A percentile compares a stretch with the other conserved stretches of the same genome.
These are phyloP conservation scores for Melaleuca quinquenervia DNA, from an alignment of 345 rosid genomes.

Conservation along the genomic window DNA sequence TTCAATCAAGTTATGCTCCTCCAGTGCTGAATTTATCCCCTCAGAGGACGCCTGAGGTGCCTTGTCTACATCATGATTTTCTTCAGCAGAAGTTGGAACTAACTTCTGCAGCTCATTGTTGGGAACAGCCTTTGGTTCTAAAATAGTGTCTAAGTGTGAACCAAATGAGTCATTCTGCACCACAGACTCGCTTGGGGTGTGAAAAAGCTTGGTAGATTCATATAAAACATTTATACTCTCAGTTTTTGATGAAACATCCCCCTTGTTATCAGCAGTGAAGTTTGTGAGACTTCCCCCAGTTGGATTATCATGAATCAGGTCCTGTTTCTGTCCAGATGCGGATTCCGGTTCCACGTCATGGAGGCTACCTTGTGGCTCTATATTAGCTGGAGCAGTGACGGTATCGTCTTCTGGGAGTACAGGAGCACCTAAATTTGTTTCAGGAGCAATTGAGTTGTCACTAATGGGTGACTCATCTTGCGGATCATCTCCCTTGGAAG, in stretches of 20 bases:
- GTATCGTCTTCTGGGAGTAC: constrained; percentile 19
- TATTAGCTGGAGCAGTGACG: constrained; percentile 13
- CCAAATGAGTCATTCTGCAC: constrained; percentile 13
- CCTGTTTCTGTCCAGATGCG: constrained; percentile 20
- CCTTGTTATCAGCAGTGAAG: constrained; percentile 10
- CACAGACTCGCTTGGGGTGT: constrained; percentile 14
- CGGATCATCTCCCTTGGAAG: constrained; percentile 18
- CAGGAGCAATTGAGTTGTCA: constrained; percentile 22
- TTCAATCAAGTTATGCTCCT: constrained; percentile 22
- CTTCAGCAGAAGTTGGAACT: constrained; percentile 14
- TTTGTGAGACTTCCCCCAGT: constrained; percentile 3
- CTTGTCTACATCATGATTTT: constrained; percentile 21
- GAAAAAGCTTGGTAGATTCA: constrained; percentile 7
- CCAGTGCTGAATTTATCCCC: constrained; percentile 21
- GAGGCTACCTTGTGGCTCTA: constrained; percentile 16
- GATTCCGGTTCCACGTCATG: constrained; percentile 5
- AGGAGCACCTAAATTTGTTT: constrained; percentile 14
- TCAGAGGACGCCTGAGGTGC: constrained; percentile 13
- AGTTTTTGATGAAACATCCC: constrained; percentile 6
- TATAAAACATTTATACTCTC: constrained; percentile 10
- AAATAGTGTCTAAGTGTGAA: constrained; percentile 21
- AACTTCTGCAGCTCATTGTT: constrained; percentile 10
- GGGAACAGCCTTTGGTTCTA: constrained; percentile 19
- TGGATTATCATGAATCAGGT: constrained; percentile 14
- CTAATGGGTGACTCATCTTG: constrained; percentile 17